Conservation (phyloP, 495 filamentous ascomycete genomes). For the Penicillium canariense region DNA sequence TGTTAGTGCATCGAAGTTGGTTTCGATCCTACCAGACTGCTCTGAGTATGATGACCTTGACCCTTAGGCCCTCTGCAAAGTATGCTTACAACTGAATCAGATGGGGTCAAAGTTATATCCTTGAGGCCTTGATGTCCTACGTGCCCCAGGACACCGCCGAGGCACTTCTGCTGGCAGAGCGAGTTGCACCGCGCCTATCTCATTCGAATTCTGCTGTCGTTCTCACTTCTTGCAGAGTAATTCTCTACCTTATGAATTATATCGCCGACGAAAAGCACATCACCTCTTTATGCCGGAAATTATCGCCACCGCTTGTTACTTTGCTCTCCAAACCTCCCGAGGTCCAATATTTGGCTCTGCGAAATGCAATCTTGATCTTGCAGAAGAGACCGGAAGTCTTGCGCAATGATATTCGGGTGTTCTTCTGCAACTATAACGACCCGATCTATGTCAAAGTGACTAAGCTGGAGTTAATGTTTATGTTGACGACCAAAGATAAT, state of each 20-base stretch:
- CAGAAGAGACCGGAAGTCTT: slow-evolving; percentile 92
- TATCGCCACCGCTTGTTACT: slow-evolving; percentile 94
- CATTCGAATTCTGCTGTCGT: slow-evolving; percentile 97
- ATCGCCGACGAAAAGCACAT: slow-evolving; percentile 92
- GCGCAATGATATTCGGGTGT: slow-evolving; percentile 94
- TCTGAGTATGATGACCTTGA: slow-evolving; percentile 69
- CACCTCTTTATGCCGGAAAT: slow-evolving; percentile 80
- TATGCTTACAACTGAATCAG: slow-evolving; percentile 47
- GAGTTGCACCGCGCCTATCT: slow-evolving; percentile 88
- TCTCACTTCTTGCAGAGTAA: slow-evolving; percentile 90
- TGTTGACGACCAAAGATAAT: slow-evolving; percentile 95
- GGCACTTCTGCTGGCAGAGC: slow-evolving; percentile 85
- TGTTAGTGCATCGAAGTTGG: slow-evolving; percentile 93
- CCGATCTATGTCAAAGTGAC: slow-evolving; percentile 99
- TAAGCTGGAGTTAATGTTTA: slow-evolving; percentile 98
- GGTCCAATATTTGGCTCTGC: slow-evolving; percentile 91
- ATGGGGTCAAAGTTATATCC: slow-evolving; percentile 99
- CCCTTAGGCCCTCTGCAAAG: background rate
- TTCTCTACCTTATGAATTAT: slow-evolving; percentile 99
- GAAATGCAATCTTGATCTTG: slow-evolving; percentile 91
- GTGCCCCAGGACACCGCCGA: slow-evolving; percentile 89
- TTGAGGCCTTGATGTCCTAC: slow-evolving; percentile 97
- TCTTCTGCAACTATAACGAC: slow-evolving; percentile 99
- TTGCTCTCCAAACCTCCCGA: slow-evolving; percentile 94
- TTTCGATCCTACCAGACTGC: slow-evolving; percentile 93